Evolutionary conservation across 108 stramenopile species (phyloP), one percentile per base, ranked within the genome.

Genomic region (Aurantiochytrium sp.): DNA sequence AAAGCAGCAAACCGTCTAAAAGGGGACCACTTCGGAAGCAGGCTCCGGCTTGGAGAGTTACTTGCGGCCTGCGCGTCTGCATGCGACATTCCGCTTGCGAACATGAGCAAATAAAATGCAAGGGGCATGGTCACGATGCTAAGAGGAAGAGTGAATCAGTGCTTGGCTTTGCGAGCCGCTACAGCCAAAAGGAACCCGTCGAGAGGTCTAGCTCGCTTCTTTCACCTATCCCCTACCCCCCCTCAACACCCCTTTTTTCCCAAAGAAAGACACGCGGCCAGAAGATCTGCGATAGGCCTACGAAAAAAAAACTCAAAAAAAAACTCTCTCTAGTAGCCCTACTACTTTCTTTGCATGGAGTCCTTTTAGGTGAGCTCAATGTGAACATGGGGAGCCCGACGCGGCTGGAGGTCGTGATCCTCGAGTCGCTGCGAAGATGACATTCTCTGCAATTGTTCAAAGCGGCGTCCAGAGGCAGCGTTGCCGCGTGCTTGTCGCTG

Each of bases 61-160:
- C 73, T 43, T 18, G 49, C 47, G 49, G 19, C 49, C 49, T 83
- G 73, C 49, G 73, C 73, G 23, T 83, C 73, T 51, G 44, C 73
- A 21, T 44, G 44, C 23, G 47, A 93, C 23, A 90, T 93, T 6
- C 92, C 95, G 42, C 92, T 93, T n/a, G 91, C 58, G 58, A 72
- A 88, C 42, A 99, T 90, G 12, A 87, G 73, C n/a, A 88, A 29
- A 90, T 98, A 99, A 89, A 99, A 99, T 10, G 91, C 14, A 4
- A 93, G 72, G 60, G 97, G 92, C 45, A 98, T 88, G 23, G 94
- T 60, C 8, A 90, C 72, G 90, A 99, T 98, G 89, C 95, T 94
- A 23, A 92, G 60, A 1, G 98, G 99, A 16, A 99, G 91, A 21
- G 73, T 51, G 49, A 44, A 83, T 43, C 73, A 83, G n/a, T 8